Conservation (phyloP, 129 eudicot genomes). For the Rutidosis leptorrhynchoides region DNA sequence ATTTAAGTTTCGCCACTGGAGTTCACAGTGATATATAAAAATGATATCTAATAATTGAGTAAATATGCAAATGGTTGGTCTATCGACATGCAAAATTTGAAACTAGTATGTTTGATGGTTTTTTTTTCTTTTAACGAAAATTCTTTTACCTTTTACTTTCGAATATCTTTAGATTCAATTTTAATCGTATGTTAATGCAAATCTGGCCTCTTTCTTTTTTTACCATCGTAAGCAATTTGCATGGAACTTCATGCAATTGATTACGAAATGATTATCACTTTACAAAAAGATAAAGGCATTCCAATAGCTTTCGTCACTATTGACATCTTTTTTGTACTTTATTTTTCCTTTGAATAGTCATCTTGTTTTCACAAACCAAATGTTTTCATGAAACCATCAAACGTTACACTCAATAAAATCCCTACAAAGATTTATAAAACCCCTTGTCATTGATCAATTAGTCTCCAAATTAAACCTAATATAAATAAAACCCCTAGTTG, state of each 20-base stretch:
- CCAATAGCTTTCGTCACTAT: slow-evolving; percentile 25
- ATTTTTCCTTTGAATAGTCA: slow-evolving; percentile 21
- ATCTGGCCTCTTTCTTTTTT: no score
- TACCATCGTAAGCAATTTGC: background rate
- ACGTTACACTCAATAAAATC: background rate
- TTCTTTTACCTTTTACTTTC: no score
- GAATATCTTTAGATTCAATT: no score
- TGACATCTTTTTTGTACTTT: slow-evolving; percentile 29
- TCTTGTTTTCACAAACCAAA: slow-evolving; percentile 1
- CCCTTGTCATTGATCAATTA: background rate
- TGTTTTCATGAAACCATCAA: background rate
- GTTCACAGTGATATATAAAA: no score
- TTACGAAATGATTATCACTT: slow-evolving; percentile 40
- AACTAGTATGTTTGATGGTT: no score
- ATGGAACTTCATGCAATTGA: slow-evolving; percentile 19
- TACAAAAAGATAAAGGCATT: slow-evolving; percentile 34
- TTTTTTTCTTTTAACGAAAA: no score
- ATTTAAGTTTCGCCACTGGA: no score
- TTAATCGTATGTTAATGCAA: no score
- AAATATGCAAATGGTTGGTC: no score
- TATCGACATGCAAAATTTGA: no score
- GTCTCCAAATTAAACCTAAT: background rate
- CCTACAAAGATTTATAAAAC: background rate
- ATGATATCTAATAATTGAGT: no score
- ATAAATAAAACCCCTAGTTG: background rate